Percentiles rank a stretch among this genome's conserved stretches.
phyloP scores from a whole-genome alignment of 495 filamentous ascomycete species.

The Hypoxylon lenormandii region DNA sequence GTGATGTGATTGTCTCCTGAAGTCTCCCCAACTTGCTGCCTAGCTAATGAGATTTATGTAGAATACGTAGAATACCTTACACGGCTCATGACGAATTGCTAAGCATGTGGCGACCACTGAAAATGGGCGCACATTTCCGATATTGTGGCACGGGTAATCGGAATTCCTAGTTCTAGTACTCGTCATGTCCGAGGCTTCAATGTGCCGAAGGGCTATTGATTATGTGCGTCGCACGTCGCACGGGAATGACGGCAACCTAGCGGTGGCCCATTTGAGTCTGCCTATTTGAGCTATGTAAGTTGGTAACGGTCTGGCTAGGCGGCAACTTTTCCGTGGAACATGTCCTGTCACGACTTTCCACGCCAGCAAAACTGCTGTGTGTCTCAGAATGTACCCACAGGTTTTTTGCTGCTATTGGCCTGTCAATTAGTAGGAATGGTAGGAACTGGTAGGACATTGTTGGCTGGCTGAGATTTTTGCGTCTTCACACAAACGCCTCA shows the following conservation, averaged over 20 bases:
- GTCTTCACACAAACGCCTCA: constrained; percentile 16
- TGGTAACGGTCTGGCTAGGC: background rate
- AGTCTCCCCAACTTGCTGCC: background rate
- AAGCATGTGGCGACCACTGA: constrained; percentile 21
- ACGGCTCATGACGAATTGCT: constrained; percentile 32
- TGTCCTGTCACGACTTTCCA: constrained; percentile 28
- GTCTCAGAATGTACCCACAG: constrained; percentile 18
- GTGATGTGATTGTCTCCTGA: background rate
- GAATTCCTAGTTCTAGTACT: constrained; percentile 15
- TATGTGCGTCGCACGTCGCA: background rate
- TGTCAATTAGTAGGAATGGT: background rate
- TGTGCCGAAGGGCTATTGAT: constrained; percentile 9
- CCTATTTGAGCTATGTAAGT: too few relatives aligned
- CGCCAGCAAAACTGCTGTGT: constrained; percentile 25
- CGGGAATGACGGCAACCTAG: constrained; percentile 35
- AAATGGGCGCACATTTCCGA: constrained; percentile 24
- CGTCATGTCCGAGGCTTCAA: constrained; percentile 30
- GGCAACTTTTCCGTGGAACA: constrained; percentile 29
- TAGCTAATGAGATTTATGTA: background rate
- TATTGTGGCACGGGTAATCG: constrained; percentile 45
- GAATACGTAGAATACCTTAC: background rate
- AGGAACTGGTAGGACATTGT: constrained; percentile 8
- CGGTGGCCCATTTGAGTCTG: too few relatives aligned
- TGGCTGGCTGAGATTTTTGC: constrained; percentile 20
- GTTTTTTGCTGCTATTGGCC: constrained; percentile 10